Percentiles rank a stretch among this genome's conserved stretches.
phyloP scores from a whole-genome alignment of 225 moss, liverwort and hornwort genomes.

The Asterella californica region DNA sequence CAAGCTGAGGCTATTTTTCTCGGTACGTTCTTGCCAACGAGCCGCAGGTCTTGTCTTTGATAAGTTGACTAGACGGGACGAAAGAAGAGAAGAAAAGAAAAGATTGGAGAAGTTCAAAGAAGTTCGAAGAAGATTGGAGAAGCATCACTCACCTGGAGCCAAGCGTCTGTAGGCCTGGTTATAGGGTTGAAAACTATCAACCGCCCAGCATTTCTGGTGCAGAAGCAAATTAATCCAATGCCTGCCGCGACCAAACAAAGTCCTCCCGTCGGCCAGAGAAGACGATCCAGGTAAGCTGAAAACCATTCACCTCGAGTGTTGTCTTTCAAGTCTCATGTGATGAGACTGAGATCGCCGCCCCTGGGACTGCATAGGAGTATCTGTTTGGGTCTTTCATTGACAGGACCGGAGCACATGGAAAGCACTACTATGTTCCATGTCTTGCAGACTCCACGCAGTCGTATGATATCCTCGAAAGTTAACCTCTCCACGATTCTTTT shows the following conservation, averaged over 20 bases:
- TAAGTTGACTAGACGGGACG: no score
- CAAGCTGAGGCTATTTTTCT: no score
- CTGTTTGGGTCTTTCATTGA: slow-evolving; percentile 27
- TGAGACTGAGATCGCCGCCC: slow-evolving; percentile 28
- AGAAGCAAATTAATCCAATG: slow-evolving; percentile 32
- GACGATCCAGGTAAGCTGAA: slow-evolving; percentile 15
- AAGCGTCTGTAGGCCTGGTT: slow-evolving; percentile 26
- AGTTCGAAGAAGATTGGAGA: no score
- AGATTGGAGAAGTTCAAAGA: no score
- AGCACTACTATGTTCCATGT: slow-evolving; percentile 31
- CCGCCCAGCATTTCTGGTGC: slow-evolving; percentile 26
- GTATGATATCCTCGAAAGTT: slow-evolving; percentile 25
- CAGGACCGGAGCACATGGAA: slow-evolving; percentile 24
- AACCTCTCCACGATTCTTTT: slow-evolving; percentile 24
- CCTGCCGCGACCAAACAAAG: slow-evolving; percentile 34
- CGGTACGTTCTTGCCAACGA: no score
- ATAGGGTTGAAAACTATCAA: slow-evolving; percentile 35
- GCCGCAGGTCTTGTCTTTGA: no score
- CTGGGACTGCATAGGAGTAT: slow-evolving; percentile 33
- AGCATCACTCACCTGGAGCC: no score
- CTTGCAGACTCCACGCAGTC: slow-evolving; percentile 30
- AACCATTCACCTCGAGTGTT: slow-evolving; percentile 26
- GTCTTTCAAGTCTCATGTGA: no score
- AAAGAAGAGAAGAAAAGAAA: no score
- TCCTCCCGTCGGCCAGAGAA: slow-evolving; percentile 24